Conservation (phyloP, 805 yeast genomes). For the Starmerella vaccinii region DNA sequence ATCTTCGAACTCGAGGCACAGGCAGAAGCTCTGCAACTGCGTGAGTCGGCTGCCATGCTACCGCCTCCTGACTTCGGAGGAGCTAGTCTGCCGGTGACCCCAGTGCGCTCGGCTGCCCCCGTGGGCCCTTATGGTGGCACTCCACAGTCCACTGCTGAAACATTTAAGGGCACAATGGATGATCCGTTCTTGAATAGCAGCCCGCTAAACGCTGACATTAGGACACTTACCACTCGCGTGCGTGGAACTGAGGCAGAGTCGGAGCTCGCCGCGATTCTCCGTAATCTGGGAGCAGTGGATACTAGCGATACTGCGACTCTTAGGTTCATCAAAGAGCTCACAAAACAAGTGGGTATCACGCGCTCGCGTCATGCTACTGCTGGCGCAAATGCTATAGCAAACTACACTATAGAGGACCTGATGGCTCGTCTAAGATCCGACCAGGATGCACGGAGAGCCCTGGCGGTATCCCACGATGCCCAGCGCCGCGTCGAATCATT, state of each 20-base stretch:
- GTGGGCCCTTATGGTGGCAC: constrained; percentile 4
- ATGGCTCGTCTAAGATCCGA: constrained; percentile 70
- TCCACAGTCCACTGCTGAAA: neutral
- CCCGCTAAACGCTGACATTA: constrained; percentile 39
- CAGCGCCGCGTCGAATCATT: constrained; percentile 45
- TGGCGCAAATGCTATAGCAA: constrained; percentile 37
- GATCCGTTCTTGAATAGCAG: neutral
- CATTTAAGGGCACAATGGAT: neutral
- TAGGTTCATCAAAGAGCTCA: constrained; percentile 53
- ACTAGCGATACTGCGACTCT: constrained; percentile 41
- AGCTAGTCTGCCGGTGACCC: neutral
- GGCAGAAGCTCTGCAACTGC: neutral
- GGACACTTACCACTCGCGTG: constrained; percentile 48
- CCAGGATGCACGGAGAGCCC: constrained; percentile 71
- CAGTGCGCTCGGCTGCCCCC: constrained; percentile 1
- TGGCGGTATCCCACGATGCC: constrained; percentile 44
- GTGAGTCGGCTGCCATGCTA: neutral
- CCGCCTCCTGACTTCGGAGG: neutral
- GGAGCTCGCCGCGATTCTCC: constrained; percentile 28
- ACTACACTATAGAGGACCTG: constrained; percentile 64
- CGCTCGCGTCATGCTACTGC: constrained; percentile 39
- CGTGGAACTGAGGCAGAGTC: constrained; percentile 38
- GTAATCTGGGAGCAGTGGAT: constrained; percentile 44
- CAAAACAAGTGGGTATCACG: constrained; percentile 37
- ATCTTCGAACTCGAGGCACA: constrained; percentile 48